Evolutionary conservation across 2,329 filamentous ascomycete genomes (phyloP).

Genomic region (Pezicula rhizophila): DNA sequence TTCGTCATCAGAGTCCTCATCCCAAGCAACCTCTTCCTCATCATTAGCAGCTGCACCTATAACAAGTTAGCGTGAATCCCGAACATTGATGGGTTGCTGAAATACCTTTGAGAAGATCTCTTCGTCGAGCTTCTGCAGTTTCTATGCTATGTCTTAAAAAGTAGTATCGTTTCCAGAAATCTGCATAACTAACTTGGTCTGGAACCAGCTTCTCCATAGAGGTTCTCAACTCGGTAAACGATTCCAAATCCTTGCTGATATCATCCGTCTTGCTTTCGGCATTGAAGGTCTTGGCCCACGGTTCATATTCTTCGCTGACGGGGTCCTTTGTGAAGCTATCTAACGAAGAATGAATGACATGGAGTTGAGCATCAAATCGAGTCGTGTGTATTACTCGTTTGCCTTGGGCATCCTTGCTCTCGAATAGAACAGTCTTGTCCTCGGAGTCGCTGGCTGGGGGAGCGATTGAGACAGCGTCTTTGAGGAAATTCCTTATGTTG

Average conservation of each 20-base stretch:
- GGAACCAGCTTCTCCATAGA: constrained; percentile 98
- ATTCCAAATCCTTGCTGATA: constrained; percentile 75
- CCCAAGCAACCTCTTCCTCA: constrained; percentile 66
- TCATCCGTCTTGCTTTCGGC: constrained; percentile 78
- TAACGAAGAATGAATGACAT: constrained; percentile 83
- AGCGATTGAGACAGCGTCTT: constrained; percentile 83
- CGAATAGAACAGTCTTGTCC: constrained; percentile 68
- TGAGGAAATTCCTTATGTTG: constrained; percentile 83
- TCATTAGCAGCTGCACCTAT: constrained; percentile 53
- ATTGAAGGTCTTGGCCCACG: constrained; percentile 70
- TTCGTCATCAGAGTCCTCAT: constrained; percentile 66
- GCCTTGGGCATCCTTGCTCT: constrained; percentile 84
- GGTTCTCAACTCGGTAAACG: constrained; percentile 74
- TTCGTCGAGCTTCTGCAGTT: constrained; percentile 81
- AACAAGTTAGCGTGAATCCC: constrained; percentile 15
- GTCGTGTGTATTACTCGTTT: constrained; percentile 94
- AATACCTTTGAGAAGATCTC: constrained; percentile 85
- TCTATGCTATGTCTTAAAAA: constrained; percentile 90
- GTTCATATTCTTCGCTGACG: constrained; percentile 63
- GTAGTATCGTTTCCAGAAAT: constrained; percentile 95
- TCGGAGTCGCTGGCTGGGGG: constrained; percentile 54
- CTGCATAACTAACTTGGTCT: constrained; percentile 77
- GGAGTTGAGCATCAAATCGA: constrained; percentile 88
- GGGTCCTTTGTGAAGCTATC: constrained; percentile 83
- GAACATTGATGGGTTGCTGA: constrained; percentile 12